Conservation (phyloP, 345 rosid species). For the Gossypium rotundifolium region DNA sequence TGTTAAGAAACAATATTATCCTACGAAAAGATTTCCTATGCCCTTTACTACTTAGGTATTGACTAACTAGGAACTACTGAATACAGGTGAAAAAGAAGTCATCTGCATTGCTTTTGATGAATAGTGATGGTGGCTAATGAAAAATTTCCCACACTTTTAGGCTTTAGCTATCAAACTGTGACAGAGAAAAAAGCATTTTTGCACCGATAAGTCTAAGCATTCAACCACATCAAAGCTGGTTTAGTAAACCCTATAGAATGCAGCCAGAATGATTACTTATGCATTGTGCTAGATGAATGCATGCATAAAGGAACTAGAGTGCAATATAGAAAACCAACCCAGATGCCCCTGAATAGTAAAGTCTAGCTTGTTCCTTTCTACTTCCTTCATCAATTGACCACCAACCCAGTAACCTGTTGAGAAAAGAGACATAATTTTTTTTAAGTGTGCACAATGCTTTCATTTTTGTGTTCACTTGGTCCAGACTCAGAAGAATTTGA, state of each 20-base stretch:
- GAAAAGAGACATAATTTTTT: constrained; percentile 9
- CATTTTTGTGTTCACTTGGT: neutral
- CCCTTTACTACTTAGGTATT: neutral
- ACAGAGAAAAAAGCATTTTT: neutral
- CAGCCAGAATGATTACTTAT: neutral
- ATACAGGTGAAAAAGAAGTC: neutral
- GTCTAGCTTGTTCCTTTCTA: constrained; percentile 74
- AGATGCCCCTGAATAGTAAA: constrained; percentile 53
- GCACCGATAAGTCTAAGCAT: neutral
- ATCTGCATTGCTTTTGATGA: neutral
- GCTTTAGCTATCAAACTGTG: neutral
- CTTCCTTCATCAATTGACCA: constrained; percentile 99
- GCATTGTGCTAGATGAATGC: neutral
- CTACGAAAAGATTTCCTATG: neutral
- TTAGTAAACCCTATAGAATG: neutral
- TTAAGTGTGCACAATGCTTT: neutral
- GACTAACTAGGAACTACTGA: neutral
- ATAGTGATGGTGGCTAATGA: neutral
- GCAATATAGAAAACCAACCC: constrained; percentile 37
- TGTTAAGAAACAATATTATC: neutral
- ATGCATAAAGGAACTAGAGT: constrained; percentile 3
- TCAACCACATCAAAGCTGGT: neutral
- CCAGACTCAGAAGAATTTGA: constrained; percentile 1
- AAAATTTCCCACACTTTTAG: neutral
- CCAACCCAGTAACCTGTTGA: constrained; percentile 79